Conservation (phyloP, 2,329 filamentous ascomycete species). For the Ceratocystis papillata region DNA sequence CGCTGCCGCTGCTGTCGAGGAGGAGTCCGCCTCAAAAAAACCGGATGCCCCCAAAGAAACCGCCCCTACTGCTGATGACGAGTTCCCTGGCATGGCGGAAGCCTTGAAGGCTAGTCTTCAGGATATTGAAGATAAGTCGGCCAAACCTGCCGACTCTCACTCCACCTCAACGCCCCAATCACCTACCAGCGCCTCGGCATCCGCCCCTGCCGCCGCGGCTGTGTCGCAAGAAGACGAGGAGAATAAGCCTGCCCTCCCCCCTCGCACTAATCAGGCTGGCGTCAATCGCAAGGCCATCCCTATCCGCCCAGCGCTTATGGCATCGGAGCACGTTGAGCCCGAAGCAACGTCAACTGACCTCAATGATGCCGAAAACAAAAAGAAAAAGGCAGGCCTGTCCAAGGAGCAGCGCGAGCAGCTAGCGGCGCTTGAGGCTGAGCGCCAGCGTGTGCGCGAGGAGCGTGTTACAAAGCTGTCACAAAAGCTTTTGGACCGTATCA, state of each 20-base stretch:
- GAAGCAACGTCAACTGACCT: slow-evolving; percentile 54
- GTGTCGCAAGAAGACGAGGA: neutral
- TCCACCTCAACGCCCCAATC: slow-evolving; percentile 21
- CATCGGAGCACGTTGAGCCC: slow-evolving; percentile 64
- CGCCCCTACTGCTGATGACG: slow-evolving; percentile 33
- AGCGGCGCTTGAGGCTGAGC: slow-evolving; percentile 76
- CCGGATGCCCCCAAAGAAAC: slow-evolving; percentile 37
- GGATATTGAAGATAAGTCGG: slow-evolving; percentile 28
- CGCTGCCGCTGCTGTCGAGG: slow-evolving; percentile 40
- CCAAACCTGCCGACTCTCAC: slow-evolving; percentile 25
- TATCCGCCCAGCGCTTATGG: slow-evolving; percentile 76
- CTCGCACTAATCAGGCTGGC: slow-evolving; percentile 25
- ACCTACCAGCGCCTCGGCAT: slow-evolving; percentile 33
- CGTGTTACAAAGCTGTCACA: slow-evolving; percentile 72
- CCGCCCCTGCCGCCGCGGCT: slow-evolving; percentile 28
- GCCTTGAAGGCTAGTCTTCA: slow-evolving; percentile 47
- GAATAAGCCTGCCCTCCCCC: slow-evolving; percentile 9
- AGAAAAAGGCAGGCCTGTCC: slow-evolving; percentile 75
- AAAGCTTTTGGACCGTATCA: slow-evolving; percentile 82
- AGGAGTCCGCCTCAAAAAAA: slow-evolving; percentile 30
- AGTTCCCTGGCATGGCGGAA: slow-evolving; percentile 48
- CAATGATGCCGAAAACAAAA: slow-evolving; percentile 51
- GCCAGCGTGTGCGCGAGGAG: slow-evolving; percentile 72
- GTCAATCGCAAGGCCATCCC: slow-evolving; percentile 48
- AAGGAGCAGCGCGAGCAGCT: slow-evolving; percentile 93